Base-by-base conservation (phyloP, 805 yeast species). In the Blastobotrys chiropterorum region DNA sequence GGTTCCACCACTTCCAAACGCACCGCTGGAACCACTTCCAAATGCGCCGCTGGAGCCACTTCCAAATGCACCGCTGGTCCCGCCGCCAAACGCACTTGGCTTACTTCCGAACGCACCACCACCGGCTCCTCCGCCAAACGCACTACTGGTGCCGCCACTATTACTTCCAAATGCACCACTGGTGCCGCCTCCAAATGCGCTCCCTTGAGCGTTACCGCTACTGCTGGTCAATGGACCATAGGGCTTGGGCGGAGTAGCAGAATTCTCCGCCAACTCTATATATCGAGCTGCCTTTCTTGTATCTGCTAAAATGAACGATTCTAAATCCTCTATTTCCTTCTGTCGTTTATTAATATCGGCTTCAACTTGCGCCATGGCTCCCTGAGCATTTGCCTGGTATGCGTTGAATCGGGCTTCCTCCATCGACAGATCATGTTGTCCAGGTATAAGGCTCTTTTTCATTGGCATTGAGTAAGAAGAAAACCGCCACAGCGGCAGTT, bases 281-380 rank as follows among this genome's bases (percentile, higher is more conserved):
- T 74, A 82, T 47, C 85, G 69, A 0, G 83, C 84, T 4, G 83
- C 85, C 57, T 74, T 72, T 19, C 68, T 66, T 1, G 78, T 62
- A 51, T 78, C 76, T 0, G 63, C 64, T 7, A 60, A 60, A 2
- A 81, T 47, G 43, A 67, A 71, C 0, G 64, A 51, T 1, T 75
- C 52, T 53, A 80, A 75, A 44, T 65, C 66, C 38, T 67, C 63
- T 78, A 76, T 75, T 56, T 82, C 85, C 13, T 65, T 62, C 17
- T 64, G 65, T 59, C 85, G 68, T 15, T 26, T 5, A 6, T 30
- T 39, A 3, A 54, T 26, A 15, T 48, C 47, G 13, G 21, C 30
- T n/a, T 49, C 52, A 11, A 22, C n/a, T 38, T 26, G 45, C 16
- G n/a, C 47, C 14, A 44, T n/a, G 13, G 13, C 19, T 8, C 47